These are phyloP conservation scores for Chaetoscypha palmicola DNA, from an alignment of 2,329 filamentous ascomycete species.

Conservation along the genomic window DNA sequence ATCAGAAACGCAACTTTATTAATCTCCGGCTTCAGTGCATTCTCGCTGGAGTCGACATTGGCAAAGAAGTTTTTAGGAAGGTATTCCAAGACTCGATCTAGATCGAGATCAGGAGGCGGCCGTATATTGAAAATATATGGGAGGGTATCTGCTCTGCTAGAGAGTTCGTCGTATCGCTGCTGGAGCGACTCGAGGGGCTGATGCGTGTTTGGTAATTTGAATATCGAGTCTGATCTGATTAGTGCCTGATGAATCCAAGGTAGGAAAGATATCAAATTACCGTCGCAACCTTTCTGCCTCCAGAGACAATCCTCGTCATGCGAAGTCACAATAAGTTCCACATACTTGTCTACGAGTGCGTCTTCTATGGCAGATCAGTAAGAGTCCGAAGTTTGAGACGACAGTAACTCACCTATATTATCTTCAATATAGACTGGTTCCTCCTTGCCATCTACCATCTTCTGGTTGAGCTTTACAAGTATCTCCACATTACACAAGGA, in stretches of 20 bases:
- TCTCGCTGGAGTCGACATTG: neutral
- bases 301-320: conserved; percentile 81
- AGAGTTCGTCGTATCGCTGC: conserved; percentile 58
- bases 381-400: conserved; percentile 5
- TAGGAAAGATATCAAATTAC: no score
- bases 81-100: conserved; percentile 43
- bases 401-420: conserved; percentile 46
- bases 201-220: conserved; percentile 58
- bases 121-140: conserved; percentile 57
- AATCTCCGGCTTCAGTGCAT: conserved; percentile 27
- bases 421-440: conserved; percentile 47
- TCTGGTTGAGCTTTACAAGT: conserved; percentile 67
- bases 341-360: conserved; percentile 70
- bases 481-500: conserved; percentile 79
- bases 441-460: conserved; percentile 50
- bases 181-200: conserved; percentile 51
- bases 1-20: conserved; percentile 60
- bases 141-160: conserved; percentile 45
- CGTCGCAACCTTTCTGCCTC: conserved; percentile 81
- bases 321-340: conserved; percentile 61
- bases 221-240: conserved; percentile 46
- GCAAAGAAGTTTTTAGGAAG: conserved; percentile 51
- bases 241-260: no score
- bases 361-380: conserved; percentile 38
- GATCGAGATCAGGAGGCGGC: conserved; percentile 41